A percentile compares a stretch with the other conserved stretches of the same genome.
These are phyloP conservation scores for Rhodotorula glutinis DNA, from an alignment of 1,284 basidiomycete genomes.

Conservation along the genomic window DNA sequence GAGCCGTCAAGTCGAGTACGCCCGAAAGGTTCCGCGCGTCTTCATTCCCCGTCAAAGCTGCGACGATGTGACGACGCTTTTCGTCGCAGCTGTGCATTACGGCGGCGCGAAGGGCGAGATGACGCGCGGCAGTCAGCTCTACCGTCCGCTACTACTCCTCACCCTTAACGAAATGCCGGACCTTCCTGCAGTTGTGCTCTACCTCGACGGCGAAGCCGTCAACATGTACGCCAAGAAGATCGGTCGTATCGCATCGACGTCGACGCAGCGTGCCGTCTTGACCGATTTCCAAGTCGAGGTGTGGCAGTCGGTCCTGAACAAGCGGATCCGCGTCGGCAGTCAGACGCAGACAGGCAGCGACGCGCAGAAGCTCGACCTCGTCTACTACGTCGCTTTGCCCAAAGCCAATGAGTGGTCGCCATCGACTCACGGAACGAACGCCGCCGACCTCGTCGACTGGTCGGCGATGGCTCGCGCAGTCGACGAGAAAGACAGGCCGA, in stretches of 20 bases:
- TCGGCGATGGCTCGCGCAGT: constrained; percentile 57
- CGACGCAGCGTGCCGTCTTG: constrained; percentile 6
- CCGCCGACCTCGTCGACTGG: constrained; percentile 60
- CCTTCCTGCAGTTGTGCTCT: constrained; percentile 2
- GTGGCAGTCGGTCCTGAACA: constrained; percentile 6
- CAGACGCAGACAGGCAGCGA: background rate
- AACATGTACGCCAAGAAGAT: background rate
- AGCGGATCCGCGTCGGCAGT: constrained; percentile 3
- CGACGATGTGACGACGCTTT: constrained; percentile 4
- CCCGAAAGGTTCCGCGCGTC: background rate
- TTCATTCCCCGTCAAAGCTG: background rate
- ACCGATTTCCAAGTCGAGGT: background rate
- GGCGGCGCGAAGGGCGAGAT: constrained; percentile 2
- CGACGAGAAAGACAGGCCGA: constrained; percentile 55
- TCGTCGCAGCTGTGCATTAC: constrained; percentile 8
- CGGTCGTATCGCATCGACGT: background rate
- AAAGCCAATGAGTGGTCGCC: background rate
- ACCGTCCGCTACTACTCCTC: constrained; percentile 18
- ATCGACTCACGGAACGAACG: background rate
- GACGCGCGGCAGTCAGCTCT: background rate
- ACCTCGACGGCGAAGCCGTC: constrained; percentile 2
- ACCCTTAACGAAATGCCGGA: constrained; percentile 5
- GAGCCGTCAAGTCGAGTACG: constrained; percentile 16
- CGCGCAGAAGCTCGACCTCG: constrained; percentile 9
- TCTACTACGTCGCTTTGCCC: constrained; percentile 15